Percentiles rank a stretch among this genome's conserved stretches.
These are phyloP conservation scores for Beta lomatogona DNA, from an alignment of 179 eudicot genomes.

Conservation along the genomic window DNA sequence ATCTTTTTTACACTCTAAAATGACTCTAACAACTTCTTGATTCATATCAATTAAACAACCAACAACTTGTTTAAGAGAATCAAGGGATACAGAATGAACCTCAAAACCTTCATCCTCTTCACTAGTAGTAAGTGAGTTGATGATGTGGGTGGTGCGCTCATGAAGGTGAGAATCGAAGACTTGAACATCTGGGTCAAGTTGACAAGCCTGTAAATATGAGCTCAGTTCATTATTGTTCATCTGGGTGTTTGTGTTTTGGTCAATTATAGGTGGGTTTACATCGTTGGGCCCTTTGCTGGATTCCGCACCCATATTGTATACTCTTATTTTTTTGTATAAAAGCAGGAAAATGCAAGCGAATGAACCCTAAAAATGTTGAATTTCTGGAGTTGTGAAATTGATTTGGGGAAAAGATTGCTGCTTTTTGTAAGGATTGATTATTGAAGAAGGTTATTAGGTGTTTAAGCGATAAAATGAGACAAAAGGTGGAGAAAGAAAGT, in stretches of 20 bases:
- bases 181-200: constrained; percentile 42
- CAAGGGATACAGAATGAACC: constrained; percentile 51
- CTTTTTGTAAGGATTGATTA: background rate
- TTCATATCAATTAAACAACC: constrained; percentile 54
- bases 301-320: constrained; percentile 33
- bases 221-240: constrained; percentile 24
- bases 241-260: constrained; percentile 23
- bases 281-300: constrained; percentile 29
- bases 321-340: background rate
- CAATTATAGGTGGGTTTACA: constrained; percentile 12
- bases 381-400: constrained; percentile 33
- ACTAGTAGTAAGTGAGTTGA: constrained; percentile 28
- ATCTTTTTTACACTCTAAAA: constrained; percentile 46
- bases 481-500: background rate
- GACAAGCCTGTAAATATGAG: constrained; percentile 41
- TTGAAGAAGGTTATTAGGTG: background rate
- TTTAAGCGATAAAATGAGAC: background rate
- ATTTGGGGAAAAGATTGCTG: background rate
- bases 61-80: constrained; percentile 47
- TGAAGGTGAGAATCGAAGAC: constrained; percentile 41
- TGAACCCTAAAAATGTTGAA: constrained; percentile 46
- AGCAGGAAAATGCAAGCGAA: background rate
- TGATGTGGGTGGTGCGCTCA: constrained; percentile 33
- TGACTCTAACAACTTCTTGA: constrained; percentile 51
- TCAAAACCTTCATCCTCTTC: constrained; percentile 33